Base-by-base conservation (phyloP, 176 grass and related monocot species). In the Hyparrhenia diplandra region DNA sequence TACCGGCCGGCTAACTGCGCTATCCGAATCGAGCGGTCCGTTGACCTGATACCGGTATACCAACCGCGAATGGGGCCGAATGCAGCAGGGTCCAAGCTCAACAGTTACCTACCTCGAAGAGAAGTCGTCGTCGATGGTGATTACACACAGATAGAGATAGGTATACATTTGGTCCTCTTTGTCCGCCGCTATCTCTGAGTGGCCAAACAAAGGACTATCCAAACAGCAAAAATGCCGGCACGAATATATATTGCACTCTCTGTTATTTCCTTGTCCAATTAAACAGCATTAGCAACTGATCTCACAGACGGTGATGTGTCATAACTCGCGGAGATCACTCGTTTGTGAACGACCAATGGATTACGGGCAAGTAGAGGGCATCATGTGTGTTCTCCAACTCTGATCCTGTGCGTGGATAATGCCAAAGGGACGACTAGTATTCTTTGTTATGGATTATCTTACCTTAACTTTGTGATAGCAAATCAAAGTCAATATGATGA, bases 341-440 rank as follows among this genome's bases (percentile, higher is more conserved):
- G 2, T 4, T 32, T 32, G 2, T 2, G 4, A 32, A 32, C 2
- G 4, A 32, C 2, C 2, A 32, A 32, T 2, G n/a, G n/a, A n/a
- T n/a, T n/a, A n/a, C 21, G n/a, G 36, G 6, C 4, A 6, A 37
- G 36, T 37, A 43, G 39, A 21, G 41, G 21, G 12, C 35, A 30
- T 45, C 61, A 49, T 35, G 61, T 66, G 61, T 66, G 28, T 66
- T n/a, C 61, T 66, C 59, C 59, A 65, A 79, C 42, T 79, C 41
- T 35, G 43, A 51, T 11, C 11, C 28, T 52, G 2, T 36, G 4
- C 23, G 63, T 27, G 36, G 6, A 67, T 79, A 79, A 67, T 21
- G 43, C 43, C 30, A 67, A 42, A 42, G 32, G 61, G 16, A n/a
- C 7, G 18, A 59, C 21, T 59, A 25, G 9, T n/a, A 14, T 49